Evolutionary conservation across 1,284 basidiomycete genomes (phyloP), one percentile per base, ranked within the genome.

Genomic region (Trametes sp.): DNA sequence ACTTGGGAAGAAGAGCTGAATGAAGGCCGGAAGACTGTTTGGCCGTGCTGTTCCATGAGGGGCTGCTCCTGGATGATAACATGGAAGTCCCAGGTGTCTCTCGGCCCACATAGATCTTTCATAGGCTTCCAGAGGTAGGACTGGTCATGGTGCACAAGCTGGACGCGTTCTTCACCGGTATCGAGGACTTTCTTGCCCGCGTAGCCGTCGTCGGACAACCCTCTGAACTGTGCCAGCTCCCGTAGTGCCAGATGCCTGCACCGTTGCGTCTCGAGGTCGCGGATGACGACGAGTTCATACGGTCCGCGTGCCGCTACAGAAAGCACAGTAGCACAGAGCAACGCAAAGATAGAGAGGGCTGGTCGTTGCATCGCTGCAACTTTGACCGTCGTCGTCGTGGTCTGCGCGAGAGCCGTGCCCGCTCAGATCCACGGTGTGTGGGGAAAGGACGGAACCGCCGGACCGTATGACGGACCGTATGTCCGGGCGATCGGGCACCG

Each of bases 271-370:
- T 53, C 45, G 6, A 49, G 31, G 29, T 66, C 51, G 9, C 70
- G 68, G 53, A 72, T 58, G 1, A 73, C 53, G 41, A 68, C 42
- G 8, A 75, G 68, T 48, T 75, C 73, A 13, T 26, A 13, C 3
- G 38, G 24, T 13, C 29, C 8, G 1, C 16, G 38, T 21, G 38
- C 24, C 2, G 4, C 41, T 9, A n/a, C 26, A 29, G 41, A 42
- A 31, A 44, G 26, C 8, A 23, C 52, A 4, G 26, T 42, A 21
- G 11, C 51, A 10, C 26, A 13, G 1, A 53, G 23, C 6, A n/a
- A 41, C 28, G 35, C 13, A 4, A 46, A 9, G 13, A 28, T 13
- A 13, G 14, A 26, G 23, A 46, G 21, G 21, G 24, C 21, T 46
- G 23, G 45, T 13, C 10, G 42, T 13, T 45, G 41, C n/a, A n/a